Conservation (phyloP, 352 stramenopile genomes). For the Pythium diclinum region DNA sequence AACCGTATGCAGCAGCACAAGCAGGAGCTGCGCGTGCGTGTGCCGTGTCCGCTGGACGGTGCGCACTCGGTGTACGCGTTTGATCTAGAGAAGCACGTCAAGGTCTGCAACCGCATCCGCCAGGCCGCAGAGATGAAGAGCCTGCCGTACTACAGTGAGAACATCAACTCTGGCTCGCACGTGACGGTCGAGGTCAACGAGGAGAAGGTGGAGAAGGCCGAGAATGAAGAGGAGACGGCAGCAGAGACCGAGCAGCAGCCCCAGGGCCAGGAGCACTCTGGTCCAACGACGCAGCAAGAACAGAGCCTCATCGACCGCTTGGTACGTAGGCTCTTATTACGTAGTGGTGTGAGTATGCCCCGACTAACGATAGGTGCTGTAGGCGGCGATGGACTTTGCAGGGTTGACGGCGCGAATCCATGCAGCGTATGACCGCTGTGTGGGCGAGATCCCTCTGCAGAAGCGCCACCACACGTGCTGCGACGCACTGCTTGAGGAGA, state of each 20-base stretch:
- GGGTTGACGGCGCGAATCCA: conserved; percentile 52
- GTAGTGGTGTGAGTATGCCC: neutral
- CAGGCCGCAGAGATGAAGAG: conserved; percentile 52
- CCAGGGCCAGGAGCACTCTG: conserved; percentile 31
- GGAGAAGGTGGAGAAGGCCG: neutral
- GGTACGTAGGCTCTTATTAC: conserved; percentile 17
- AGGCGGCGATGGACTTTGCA: conserved; percentile 53
- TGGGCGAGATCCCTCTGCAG: conserved; percentile 55
- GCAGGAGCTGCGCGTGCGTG: conserved; percentile 40
- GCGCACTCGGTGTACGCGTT: conserved; percentile 76
- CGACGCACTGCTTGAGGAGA: conserved; percentile 57
- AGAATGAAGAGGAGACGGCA: conserved; percentile 3
- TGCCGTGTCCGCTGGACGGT: conserved; percentile 71
- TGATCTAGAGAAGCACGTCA: conserved; percentile 75
- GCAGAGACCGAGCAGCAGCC: neutral
- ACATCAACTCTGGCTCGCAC: conserved; percentile 77
- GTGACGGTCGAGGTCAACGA: neutral
- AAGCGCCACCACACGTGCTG: conserved; percentile 73
- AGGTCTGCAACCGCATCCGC: conserved; percentile 78
- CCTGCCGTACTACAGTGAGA: conserved; percentile 68
- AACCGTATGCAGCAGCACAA: conserved; percentile 75
- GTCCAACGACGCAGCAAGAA: conserved; percentile 42
- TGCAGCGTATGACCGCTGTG: conserved; percentile 42
- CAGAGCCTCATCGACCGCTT: conserved; percentile 70
- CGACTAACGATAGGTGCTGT: neutral